A percentile compares a stretch with the other conserved stretches of the same genome.
Evolutionary conservation across 352 stramenopile genomes (phyloP).

Genomic region (Phytophthora meadii): DNA sequence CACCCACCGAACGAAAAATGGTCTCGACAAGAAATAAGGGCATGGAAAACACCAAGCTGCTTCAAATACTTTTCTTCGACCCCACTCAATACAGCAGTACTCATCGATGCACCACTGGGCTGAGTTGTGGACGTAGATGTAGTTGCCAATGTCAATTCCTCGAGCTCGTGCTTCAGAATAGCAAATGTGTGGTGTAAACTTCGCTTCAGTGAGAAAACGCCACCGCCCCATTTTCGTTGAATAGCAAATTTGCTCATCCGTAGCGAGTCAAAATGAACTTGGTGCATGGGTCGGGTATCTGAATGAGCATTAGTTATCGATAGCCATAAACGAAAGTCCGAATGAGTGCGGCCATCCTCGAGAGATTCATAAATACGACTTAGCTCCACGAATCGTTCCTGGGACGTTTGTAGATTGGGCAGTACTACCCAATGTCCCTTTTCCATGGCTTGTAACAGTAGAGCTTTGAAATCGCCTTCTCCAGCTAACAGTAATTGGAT

Average conservation of each 20-base stretch:
- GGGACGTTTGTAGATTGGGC: conserved; percentile 39
- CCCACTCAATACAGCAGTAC: conserved; percentile 7
- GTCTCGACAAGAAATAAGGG: conserved; percentile 28
- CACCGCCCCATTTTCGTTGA: conserved; percentile 21
- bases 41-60: conserved; percentile 33
- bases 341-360: conserved; percentile 37
- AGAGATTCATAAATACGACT: conserved; percentile 42
- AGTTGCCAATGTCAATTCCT: conserved; percentile 12
- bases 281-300: background rate
- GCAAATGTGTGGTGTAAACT: conserved; percentile 36
- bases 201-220: conserved; percentile 29
- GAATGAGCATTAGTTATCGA: conserved; percentile 24
- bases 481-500: conserved; percentile 25
- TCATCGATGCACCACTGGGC: background rate
- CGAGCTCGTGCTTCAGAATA: conserved; percentile 28
- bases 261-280: conserved; percentile 4
- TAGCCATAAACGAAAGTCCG: conserved; percentile 74
- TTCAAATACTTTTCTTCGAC: conserved; percentile 20
- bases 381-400: conserved; percentile 31
- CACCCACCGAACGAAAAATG: conserved; percentile 34
- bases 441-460: conserved; percentile 45
- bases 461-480: conserved; percentile 40
- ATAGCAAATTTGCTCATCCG: conserved; percentile 1
- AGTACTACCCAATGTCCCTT: conserved; percentile 69
- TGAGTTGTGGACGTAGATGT: background rate